Conservation (phyloP, 345 rosid species). For the Brassica napus region DNA sequence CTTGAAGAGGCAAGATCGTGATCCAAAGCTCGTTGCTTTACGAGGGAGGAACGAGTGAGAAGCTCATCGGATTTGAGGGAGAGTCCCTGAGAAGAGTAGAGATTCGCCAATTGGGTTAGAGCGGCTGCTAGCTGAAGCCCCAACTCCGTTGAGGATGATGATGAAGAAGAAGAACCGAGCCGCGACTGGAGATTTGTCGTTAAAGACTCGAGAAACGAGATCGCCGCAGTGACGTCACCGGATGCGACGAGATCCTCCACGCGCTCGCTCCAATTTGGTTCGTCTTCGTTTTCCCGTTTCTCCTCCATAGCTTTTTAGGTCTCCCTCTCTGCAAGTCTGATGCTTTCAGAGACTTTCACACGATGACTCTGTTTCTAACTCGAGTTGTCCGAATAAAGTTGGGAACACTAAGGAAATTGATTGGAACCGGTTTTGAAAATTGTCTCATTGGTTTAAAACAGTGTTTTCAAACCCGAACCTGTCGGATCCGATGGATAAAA, state of each 20-base stretch:
- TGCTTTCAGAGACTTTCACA: slow-evolving; percentile 22
- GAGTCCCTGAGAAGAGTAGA: slow-evolving; percentile 70
- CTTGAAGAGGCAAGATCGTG: slow-evolving; percentile 37
- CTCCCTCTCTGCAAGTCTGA: slow-evolving; percentile 12
- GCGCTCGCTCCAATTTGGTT: slow-evolving; percentile 72
- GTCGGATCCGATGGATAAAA: too few species aligned
- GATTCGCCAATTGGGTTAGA: slow-evolving; percentile 59
- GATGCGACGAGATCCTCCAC: slow-evolving; percentile 74
- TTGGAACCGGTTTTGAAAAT: too few species aligned
- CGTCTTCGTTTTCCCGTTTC: slow-evolving; percentile 10
- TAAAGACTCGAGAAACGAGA: slow-evolving; percentile 66
- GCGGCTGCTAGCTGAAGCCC: slow-evolving; percentile 63
- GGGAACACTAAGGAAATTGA: too few species aligned
- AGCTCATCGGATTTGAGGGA: slow-evolving; percentile 78
- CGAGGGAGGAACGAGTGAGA: slow-evolving; percentile 56
- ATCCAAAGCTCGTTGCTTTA: slow-evolving; percentile 46
- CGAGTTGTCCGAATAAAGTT: too few species aligned
- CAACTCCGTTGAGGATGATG: slow-evolving; percentile 26
- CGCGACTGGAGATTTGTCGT: slow-evolving; percentile 45
- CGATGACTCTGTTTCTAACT: neutral
- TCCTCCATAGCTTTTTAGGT: slow-evolving; percentile 30
- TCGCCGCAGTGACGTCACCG: slow-evolving; percentile 62
- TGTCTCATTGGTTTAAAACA: too few species aligned
- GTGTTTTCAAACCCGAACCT: too few species aligned
- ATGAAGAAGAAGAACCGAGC: slow-evolving; percentile 24